These are phyloP conservation scores for Naematelia aurantialba DNA, from an alignment of 768 basidiomycete genomes.

Conservation along the genomic window DNA sequence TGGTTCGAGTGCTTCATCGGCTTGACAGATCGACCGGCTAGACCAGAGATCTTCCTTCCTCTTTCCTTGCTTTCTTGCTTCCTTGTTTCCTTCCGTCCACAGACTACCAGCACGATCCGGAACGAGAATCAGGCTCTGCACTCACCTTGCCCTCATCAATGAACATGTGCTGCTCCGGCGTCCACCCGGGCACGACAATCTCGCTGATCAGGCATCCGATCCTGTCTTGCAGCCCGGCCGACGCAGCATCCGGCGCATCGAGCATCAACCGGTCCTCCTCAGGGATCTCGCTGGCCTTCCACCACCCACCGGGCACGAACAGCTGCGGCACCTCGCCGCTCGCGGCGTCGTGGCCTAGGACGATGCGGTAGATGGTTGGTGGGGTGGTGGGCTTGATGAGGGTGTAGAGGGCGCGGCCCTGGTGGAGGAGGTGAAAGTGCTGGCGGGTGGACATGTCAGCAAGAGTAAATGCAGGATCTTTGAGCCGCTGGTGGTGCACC, in stretches of 20 bases:
- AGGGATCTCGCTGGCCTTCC: slow-evolving; percentile 48
- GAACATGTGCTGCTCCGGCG: slow-evolving; percentile 40
- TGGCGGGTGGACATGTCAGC: not conserved
- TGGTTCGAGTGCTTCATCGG: slow-evolving; percentile 52
- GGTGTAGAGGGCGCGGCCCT: slow-evolving; percentile 33
- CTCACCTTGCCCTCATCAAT: slow-evolving; percentile 38
- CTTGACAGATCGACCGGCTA: not conserved
- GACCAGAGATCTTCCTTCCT: no score
- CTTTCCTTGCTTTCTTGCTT: no score
- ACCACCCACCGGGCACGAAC: slow-evolving; percentile 50
- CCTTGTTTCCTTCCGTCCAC: no score
- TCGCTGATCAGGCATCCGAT: slow-evolving; percentile 60
- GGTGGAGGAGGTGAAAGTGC: slow-evolving; percentile 30
- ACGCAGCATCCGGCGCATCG: slow-evolving; percentile 1
- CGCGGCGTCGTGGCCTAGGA: slow-evolving; percentile 54
- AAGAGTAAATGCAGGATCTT: not conserved
- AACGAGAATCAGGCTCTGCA: not conserved
- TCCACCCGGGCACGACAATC: slow-evolving; percentile 58
- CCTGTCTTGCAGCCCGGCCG: slow-evolving; percentile 42
- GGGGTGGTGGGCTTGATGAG: slow-evolving; percentile 28
- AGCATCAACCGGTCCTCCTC: slow-evolving; percentile 35
- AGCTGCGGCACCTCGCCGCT: slow-evolving; percentile 56
- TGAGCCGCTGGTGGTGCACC: not conserved
- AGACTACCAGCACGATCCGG: not conserved
- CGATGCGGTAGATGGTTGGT: slow-evolving; percentile 24